Percentiles rank a stretch among this genome's conserved stretches.
phyloP scores from a whole-genome alignment of 257 asterid genomes.

The Ilex asprella region DNA sequence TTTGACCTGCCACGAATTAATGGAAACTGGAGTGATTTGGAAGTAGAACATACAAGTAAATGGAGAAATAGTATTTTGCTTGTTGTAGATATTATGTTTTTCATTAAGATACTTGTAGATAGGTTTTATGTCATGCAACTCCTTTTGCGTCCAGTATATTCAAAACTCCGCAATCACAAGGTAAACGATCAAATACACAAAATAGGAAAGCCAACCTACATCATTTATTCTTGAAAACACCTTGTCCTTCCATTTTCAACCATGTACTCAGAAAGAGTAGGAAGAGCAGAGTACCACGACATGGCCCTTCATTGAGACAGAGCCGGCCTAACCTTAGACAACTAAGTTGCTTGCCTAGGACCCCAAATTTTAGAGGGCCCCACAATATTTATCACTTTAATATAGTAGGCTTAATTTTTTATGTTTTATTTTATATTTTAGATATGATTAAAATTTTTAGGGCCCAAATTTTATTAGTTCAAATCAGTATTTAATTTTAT shows the following conservation, averaged over 20 bases:
- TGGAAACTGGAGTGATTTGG: constrained; percentile 8
- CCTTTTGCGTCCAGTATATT: constrained; percentile 96
- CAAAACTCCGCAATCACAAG: constrained; percentile 82
- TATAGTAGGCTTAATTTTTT: too few species aligned
- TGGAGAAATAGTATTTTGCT: constrained; percentile 96
- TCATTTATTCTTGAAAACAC: constrained; percentile 68
- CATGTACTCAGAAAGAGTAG: constrained; percentile 86
- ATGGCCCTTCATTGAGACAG: too few species aligned
- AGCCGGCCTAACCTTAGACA: too few species aligned
- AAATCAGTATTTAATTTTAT: too few species aligned
- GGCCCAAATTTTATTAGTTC: too few species aligned
- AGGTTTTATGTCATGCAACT: constrained; percentile 92
- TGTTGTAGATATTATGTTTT: constrained; percentile 94
- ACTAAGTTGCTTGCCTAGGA: too few species aligned
- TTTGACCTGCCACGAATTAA: too few species aligned
- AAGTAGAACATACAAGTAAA: constrained; percentile 64
- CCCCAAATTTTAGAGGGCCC: too few species aligned
- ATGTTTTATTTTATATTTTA: too few species aligned
- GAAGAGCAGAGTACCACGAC: constrained; percentile 86
- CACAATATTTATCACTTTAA: too few species aligned
- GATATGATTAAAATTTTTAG: too few species aligned
- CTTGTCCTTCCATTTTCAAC: constrained; percentile 85
- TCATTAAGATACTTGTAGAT: constrained; percentile 92
- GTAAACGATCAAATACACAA: constrained; percentile 43
- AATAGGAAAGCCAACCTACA: constrained; percentile 58